Evolutionary conservation across 2,329 filamentous ascomycete species (phyloP), one percentile per base, ranked within the genome.

Genomic region (Fusarium sp.): DNA sequence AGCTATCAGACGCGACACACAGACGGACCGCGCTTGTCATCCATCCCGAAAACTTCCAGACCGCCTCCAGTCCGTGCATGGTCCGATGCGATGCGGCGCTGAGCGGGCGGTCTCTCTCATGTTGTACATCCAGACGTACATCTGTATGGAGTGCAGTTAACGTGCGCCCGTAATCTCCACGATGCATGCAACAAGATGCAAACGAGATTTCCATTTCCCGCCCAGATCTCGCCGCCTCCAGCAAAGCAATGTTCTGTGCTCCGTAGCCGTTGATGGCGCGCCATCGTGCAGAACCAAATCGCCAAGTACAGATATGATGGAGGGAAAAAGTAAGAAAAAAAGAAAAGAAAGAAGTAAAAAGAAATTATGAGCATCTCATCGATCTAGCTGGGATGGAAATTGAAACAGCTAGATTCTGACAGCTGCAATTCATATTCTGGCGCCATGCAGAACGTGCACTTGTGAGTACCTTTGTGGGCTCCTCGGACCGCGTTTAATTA

Each of bases 1-100:
- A 36, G 46, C 29, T 13, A 49, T 23, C 10, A 36, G 34, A 25
- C 53, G 16, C 20, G 20, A 58, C 38, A 25, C 27, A 33, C 9
- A 58, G 29, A 23, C 55, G 25, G 50, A 18, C 58, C 34, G 49
- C 62, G 58, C 42, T 67, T 46, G 57, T 50, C 67, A 55, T 53
- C 31, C 67, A 55, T 53, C 34, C 67, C 56, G 67, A 70, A 34
- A 70, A 59, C 56, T 62, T 40, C 60, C 68, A 70, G 68, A 70
- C 67, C 68, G 68, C 68, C 60, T 58, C 29, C 40, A 11, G 53
- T 31, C 42, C 57, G 55, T 58, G 57, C 42, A 51, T 59, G 42
- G 31, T 51, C 33, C 44, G 57, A 59, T 31, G 13, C 25, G 31
- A 49, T 29, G 29, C 25, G 50, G 31, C 18, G 18, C 46, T 31